A percentile compares a stretch with the other conserved stretches of the same genome.
phyloP scores from a whole-genome alignment of 441 rosid species.

The Gossypium trilobum region DNA sequence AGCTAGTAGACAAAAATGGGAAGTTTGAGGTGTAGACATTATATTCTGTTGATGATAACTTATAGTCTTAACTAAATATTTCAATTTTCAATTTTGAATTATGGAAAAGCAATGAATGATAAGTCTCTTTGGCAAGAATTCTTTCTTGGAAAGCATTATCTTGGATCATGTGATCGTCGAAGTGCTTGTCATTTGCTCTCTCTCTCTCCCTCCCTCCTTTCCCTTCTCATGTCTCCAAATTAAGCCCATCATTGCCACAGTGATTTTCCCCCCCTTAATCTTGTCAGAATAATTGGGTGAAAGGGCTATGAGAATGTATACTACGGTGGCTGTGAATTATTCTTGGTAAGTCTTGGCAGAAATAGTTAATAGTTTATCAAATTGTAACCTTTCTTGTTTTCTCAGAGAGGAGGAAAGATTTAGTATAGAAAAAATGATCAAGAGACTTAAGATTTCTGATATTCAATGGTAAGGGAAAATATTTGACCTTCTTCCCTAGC shows the following conservation, averaged over 20 bases:
- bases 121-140: background rate
- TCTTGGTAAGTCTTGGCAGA: background rate
- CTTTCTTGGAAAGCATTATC: background rate
- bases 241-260: background rate
- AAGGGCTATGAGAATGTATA: background rate
- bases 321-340: background rate
- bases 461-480: background rate
- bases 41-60: background rate
- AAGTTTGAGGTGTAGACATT: background rate
- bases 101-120: background rate
- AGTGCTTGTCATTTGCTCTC: background rate
- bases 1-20: background rate
- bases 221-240: background rate
- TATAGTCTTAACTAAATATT: background rate
- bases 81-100: background rate
- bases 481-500: conserved; percentile 6
- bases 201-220: background rate
- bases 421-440: background rate
- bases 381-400: background rate
- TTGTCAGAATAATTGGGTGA: background rate
- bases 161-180: background rate
- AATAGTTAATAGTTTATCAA: background rate
- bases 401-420: background rate
- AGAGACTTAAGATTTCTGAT: background rate
- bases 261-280: background rate